Evolutionary conservation across 179 eudicot genomes (phyloP).

Genomic region (Spinacia oleracea): DNA sequence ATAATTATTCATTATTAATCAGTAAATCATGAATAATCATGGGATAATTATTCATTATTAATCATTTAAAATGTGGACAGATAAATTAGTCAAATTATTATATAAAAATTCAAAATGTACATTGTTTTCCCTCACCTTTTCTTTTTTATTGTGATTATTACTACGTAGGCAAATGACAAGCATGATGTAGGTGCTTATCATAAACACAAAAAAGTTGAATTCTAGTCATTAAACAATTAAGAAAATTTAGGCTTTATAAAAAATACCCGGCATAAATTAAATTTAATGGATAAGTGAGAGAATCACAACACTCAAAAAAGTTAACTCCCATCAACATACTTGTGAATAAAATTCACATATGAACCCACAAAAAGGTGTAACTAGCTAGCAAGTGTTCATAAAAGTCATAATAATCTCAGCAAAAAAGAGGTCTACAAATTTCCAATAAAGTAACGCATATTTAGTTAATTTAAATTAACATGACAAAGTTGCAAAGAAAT

Average conservation of each 20-base stretch:
- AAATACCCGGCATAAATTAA: not conserved
- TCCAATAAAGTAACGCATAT: conserved; percentile 8
- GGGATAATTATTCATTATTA: too few species aligned
- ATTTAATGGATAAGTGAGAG: not conserved
- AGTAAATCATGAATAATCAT: too few species aligned
- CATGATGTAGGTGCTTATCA: not conserved
- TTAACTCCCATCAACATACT: not conserved
- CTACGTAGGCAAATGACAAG: not conserved
- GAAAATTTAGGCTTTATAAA: not conserved
- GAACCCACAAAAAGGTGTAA: not conserved
- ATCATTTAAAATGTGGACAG: too few species aligned
- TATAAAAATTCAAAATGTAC: not conserved
- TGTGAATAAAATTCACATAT: conserved; percentile 5
- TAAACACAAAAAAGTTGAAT: conserved; percentile 10
- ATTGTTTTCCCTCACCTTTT: not conserved
- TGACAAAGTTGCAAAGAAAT: conserved; percentile 25
- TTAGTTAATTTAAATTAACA: not conserved
- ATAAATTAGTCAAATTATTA: too few species aligned
- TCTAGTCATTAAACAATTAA: not conserved
- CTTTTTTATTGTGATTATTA: not conserved
- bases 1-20: too few species aligned
- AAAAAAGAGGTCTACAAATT: conserved; percentile 9
- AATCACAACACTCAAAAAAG: conserved; percentile 25
- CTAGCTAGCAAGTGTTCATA: not conserved
- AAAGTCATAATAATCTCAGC: not conserved